Evolutionary conservation across 1,284 basidiomycete species (phyloP).

Genomic region (Calocybe gambosa): DNA sequence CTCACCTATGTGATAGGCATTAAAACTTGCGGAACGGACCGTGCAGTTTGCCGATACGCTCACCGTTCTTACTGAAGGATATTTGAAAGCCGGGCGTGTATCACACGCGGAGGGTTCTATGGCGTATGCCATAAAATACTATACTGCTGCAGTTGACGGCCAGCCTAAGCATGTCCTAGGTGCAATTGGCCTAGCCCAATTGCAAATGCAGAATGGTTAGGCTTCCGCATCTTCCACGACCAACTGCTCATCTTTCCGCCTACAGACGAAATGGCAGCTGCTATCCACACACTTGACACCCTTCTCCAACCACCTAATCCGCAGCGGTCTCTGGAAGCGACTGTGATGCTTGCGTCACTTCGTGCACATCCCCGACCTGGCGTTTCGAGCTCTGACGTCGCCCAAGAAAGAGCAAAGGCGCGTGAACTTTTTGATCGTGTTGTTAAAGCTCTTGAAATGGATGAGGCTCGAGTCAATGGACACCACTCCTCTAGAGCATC

Average conservation of each 20-base stretch:
- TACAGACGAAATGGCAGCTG: slow-evolving; percentile 70
- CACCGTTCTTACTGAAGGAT: slow-evolving; percentile 72
- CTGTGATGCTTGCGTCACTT: slow-evolving; percentile 84
- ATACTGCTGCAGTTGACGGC: slow-evolving; percentile 67
- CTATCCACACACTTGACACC: slow-evolving; percentile 83
- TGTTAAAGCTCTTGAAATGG: slow-evolving; percentile 56
- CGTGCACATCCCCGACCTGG: slow-evolving; percentile 75
- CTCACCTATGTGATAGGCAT: slow-evolving; percentile 41
- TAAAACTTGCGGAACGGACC: slow-evolving; percentile 88
- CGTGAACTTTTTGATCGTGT: slow-evolving; percentile 80
- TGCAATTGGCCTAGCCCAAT: slow-evolving; percentile 80
- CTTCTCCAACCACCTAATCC: slow-evolving; percentile 62
- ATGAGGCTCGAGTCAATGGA: slow-evolving; percentile 39
- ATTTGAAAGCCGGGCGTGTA: slow-evolving; percentile 72
- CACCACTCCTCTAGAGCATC: slow-evolving; percentile 33
- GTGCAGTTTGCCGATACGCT: slow-evolving; percentile 89
- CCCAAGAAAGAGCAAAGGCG: slow-evolving; percentile 67
- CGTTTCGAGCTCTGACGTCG: slow-evolving; percentile 66
- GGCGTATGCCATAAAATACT: slow-evolving; percentile 65
- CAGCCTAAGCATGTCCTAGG: slow-evolving; percentile 74
- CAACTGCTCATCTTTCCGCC: slow-evolving; percentile 1
- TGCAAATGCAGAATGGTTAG: slow-evolving; percentile 77
- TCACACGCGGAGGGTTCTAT: slow-evolving; percentile 64
- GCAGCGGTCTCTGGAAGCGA: slow-evolving; percentile 72
- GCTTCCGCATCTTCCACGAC: not conserved